Base-by-base conservation (phyloP, 2,329 filamentous ascomycete species). In the Verticillium zaregamsianum region DNA sequence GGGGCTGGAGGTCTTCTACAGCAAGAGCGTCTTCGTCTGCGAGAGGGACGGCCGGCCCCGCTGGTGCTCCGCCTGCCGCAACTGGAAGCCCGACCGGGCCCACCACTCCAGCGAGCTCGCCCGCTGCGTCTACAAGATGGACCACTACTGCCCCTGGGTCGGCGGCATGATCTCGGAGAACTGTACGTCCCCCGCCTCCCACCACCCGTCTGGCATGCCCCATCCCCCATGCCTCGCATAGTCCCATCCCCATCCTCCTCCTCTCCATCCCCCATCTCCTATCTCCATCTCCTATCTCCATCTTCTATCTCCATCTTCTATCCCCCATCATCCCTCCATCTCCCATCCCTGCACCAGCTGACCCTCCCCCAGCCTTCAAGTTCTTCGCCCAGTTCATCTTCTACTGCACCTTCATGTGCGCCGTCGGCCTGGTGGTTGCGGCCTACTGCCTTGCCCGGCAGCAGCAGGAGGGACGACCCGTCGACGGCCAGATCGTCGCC, bases 141-240 rank as follows among this genome's bases (percentile, higher is more conserved):
- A 98, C 66, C 94, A 98, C 71, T 95, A 93, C 69, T 99, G 95
- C 70, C 95, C 94, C 0, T 98, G 90, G 90, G 93, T 96, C n/a
- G 94, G 94, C 4, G 95, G 94, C 25, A 91, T 97, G 66, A 88
- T 99, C 11, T 90, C 88, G 0, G 93, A 97, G 73, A 93, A 87
- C 2, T 87, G 84, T 86, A 69, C 72, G 84, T 14, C 9, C 2
- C 12, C n/a, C 15, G 20, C 5, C 12, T 35, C 14, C 33, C 33
- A 35, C 11, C 33, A 9, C 33, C 33, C 9, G 3, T 35, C 33
- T 12, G 9, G 28, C 28, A 28, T 12, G n/a, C 49, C 11, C 17
- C 15, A 17, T 55, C 20, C 8, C 39, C 39, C 20, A 8, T 9
- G 17, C 17, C 39, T 45, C 6, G 8, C 35, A 23, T n/a, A 9